Evolutionary conservation across 768 basidiomycete species (phyloP), one percentile per base, ranked within the genome.

Genomic region (Peribolospora baueri): DNA sequence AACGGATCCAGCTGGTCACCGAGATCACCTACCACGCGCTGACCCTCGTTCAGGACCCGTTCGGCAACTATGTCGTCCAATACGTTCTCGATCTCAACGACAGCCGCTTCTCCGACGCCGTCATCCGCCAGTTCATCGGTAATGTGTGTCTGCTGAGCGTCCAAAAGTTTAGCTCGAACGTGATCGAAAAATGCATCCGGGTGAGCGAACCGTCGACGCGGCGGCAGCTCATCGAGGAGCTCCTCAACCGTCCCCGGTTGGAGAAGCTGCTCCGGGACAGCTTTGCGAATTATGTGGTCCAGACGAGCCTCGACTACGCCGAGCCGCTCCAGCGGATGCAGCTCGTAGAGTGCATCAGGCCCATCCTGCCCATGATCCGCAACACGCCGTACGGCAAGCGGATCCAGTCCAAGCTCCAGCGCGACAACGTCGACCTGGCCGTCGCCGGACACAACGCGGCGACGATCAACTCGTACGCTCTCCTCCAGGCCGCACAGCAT

Each of bases 301-400:
- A 97, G 82, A 98, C 93, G 56, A 90, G 91, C 45, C 71, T 97
- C 53, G 93, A 98, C 68, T 98, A 97, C 60, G 88, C 93, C 42
- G 93, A 97, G 62, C 82, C 88, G n/a, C 73, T 68, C 25, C 93
- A 98, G 68, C 81, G 93, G 9, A 68, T 71, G 3, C 63, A 73
- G 59, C 79, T 98, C 37, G 86, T 98, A 14, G 91, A 97, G 65
- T 86, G 85, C 61, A 98, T 98, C 66, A 82, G 93, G 51, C 93
- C 93, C n/a, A 87, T 97, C 58, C 75, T 98, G 37, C 93, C 93
- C 3, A 75, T 95, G 63, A 98, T 98, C 65, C 83, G 93, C 64
- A 98, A 98, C 70, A 98, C 93, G 7, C 93, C 93, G 5, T 98
- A 98, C 63, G 93, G 93, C 62, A 98, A 98, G 73, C 81, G 93